Evolutionary conservation across 768 basidiomycete species (phyloP).

Genomic region (Mycena vitilis): DNA sequence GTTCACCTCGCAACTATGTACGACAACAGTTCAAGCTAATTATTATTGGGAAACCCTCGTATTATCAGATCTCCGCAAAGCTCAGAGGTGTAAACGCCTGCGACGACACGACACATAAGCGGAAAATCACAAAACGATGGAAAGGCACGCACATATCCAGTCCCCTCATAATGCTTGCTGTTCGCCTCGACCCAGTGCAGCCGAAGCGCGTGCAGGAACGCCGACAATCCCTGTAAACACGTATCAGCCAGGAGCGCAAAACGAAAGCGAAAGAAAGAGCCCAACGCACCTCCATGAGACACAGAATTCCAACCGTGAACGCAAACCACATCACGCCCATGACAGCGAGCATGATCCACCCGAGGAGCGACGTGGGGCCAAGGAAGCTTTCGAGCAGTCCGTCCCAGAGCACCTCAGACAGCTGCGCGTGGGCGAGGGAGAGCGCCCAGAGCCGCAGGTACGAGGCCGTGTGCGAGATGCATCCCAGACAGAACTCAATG

Average conservation of each 20-base stretch:
- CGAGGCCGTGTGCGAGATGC: constrained; percentile 97
- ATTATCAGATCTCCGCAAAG: constrained; percentile 49
- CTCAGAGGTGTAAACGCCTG: constrained; percentile 63
- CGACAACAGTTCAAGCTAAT: background rate
- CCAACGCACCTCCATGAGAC: constrained; percentile 93
- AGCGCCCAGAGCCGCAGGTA: constrained; percentile 97
- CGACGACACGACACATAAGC: constrained; percentile 31
- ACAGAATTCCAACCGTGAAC: constrained; percentile 81
- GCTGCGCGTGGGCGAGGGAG: constrained; percentile 96
- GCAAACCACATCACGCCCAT: constrained; percentile 80
- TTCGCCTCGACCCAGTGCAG: constrained; percentile 99
- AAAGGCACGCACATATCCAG: constrained; percentile 83
- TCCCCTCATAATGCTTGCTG: constrained; percentile 94
- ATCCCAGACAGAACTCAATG: constrained; percentile 99
- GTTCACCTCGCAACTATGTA: background rate
- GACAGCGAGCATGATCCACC: constrained; percentile 62
- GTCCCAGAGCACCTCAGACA: constrained; percentile 92
- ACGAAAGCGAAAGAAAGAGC: constrained; percentile 32
- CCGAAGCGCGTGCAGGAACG: constrained; percentile 95
- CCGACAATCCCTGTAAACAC: constrained; percentile 81
- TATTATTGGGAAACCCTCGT: background rate
- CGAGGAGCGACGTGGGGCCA: constrained; percentile 73
- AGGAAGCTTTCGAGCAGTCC: constrained; percentile 83
- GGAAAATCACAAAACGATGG: constrained; percentile 30
- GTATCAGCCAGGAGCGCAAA: background rate